Evolutionary conservation across 805 yeast species (phyloP).

Genomic region (Wickerhamomyces kurtzmanii): DNA sequence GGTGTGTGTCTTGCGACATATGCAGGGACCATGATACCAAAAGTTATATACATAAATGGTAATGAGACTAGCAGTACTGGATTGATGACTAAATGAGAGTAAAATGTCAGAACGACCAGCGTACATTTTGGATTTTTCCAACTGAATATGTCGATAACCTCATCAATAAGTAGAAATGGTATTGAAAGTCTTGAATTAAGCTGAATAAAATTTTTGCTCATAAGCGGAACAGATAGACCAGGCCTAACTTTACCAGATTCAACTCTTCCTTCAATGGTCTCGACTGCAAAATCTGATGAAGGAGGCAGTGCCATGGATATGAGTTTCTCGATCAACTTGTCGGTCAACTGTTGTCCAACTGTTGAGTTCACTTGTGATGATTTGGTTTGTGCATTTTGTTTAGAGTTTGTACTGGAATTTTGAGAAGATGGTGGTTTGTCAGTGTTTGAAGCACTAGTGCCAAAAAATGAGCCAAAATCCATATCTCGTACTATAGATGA

Average conservation of each 20-base stretch:
- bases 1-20: conserved; percentile 57
- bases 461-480: too few species aligned
- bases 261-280: conserved; percentile 41
- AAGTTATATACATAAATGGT: conserved; percentile 45
- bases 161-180: conserved; percentile 55
- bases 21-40: conserved; percentile 57
- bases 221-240: conserved; percentile 53
- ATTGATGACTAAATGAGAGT: conserved; percentile 44
- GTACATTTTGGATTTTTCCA: conserved; percentile 64
- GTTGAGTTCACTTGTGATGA: neutral
- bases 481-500: too few species aligned
- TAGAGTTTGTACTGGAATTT: too few species aligned
- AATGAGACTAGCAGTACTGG: conserved; percentile 45
- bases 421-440: too few species aligned
- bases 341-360: conserved; percentile 38
- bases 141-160: conserved; percentile 38
- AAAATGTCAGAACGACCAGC: conserved; percentile 39
- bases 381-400: conserved; percentile 1
- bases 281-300: conserved; percentile 32
- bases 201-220: conserved; percentile 59
- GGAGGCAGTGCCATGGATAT: conserved; percentile 68
- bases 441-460: too few species aligned
- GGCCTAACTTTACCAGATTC: conserved; percentile 57
- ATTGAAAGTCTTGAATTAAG: conserved; percentile 52
- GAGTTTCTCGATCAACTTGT: conserved; percentile 63